Evolutionary conservation across 345 rosid genomes (phyloP).

Genomic region (Stellera chamaejasme): DNA sequence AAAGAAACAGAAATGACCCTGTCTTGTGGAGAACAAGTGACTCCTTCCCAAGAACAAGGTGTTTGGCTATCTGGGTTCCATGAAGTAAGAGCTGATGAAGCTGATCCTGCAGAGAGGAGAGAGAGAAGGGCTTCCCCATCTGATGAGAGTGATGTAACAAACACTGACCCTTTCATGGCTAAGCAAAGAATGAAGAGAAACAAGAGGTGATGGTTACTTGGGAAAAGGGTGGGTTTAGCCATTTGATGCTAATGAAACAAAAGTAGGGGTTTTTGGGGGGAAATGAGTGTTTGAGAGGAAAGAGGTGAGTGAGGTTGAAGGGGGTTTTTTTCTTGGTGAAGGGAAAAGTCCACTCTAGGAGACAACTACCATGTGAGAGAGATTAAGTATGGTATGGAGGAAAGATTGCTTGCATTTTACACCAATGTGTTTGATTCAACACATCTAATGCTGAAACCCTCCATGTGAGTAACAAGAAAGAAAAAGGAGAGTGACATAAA

Average conservation of each 20-base stretch:
- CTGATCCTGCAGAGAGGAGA: slow-evolving; percentile 36
- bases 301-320: not conserved
- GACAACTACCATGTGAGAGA: slow-evolving; percentile 47
- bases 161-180: slow-evolving; percentile 21
- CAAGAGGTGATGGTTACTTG: slow-evolving; percentile 17
- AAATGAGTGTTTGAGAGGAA: slow-evolving; percentile 9
- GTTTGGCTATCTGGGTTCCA: slow-evolving; percentile 72
- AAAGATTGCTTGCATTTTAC: slow-evolving; percentile 37
- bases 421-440: slow-evolving; percentile 38
- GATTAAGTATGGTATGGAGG: slow-evolving; percentile 4
- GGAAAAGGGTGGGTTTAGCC: slow-evolving; percentile 27
- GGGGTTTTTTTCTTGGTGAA: not conserved
- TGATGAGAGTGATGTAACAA: slow-evolving; percentile 45
- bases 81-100: slow-evolving; percentile 52
- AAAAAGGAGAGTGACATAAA: slow-evolving; percentile 16
- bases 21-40: slow-evolving; percentile 75
- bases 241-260: slow-evolving; percentile 16
- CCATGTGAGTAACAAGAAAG: slow-evolving; percentile 38
- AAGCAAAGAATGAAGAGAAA: slow-evolving; percentile 23
- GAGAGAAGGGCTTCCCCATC: slow-evolving; percentile 80
- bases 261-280: slow-evolving; percentile 5
- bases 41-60: slow-evolving; percentile 92
- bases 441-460: slow-evolving; percentile 14
- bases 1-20: slow-evolving; percentile 80
- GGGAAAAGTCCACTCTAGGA: slow-evolving; percentile 27